phyloP scores from a whole-genome alignment of 179 eudicot genomes.

The Gypsophila paniculata region DNA sequence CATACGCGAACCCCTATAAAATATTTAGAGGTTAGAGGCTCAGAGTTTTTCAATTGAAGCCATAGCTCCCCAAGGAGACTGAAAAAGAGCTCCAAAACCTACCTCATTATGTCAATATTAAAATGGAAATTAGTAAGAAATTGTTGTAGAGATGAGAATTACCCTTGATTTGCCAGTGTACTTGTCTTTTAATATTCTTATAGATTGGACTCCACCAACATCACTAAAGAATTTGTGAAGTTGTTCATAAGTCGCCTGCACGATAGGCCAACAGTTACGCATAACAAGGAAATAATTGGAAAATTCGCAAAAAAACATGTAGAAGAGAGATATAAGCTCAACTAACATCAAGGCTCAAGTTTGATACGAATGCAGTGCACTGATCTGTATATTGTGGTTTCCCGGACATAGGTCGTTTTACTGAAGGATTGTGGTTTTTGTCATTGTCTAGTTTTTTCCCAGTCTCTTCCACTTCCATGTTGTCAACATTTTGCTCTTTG shows the following conservation, averaged over 20 bases:
- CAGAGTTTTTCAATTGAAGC: slow-evolving; percentile 11
- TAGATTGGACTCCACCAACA: slow-evolving; percentile 68
- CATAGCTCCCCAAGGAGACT: slow-evolving; percentile 5
- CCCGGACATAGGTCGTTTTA: slow-evolving; percentile 29
- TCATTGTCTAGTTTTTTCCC: slow-evolving; percentile 31
- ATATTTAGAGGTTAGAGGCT: not conserved
- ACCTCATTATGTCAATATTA: not conserved
- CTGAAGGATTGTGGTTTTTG: slow-evolving; percentile 28
- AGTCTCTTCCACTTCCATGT: slow-evolving; percentile 30
- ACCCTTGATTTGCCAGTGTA: slow-evolving; percentile 84
- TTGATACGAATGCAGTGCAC: slow-evolving; percentile 86
- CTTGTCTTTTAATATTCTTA: slow-evolving; percentile 74
- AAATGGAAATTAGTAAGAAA: not conserved
- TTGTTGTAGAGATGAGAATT: slow-evolving; percentile 15
- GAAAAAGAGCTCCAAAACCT: not conserved
- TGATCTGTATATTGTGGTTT: slow-evolving; percentile 60
- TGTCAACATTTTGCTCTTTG: slow-evolving; percentile 29
- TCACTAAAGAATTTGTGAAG: slow-evolving; percentile 70
- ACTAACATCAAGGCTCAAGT: slow-evolving; percentile 58
- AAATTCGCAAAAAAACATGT: not conserved
- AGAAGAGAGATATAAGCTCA: not conserved
- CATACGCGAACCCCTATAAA: slow-evolving; percentile 85
- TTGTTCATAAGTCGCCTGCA: slow-evolving; percentile 65
- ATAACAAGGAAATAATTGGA: slow-evolving; percentile 4
- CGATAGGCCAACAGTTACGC: slow-evolving; percentile 17